Evolutionary conservation across 768 basidiomycete species (phyloP).

Genomic region (Boletus edulis): DNA sequence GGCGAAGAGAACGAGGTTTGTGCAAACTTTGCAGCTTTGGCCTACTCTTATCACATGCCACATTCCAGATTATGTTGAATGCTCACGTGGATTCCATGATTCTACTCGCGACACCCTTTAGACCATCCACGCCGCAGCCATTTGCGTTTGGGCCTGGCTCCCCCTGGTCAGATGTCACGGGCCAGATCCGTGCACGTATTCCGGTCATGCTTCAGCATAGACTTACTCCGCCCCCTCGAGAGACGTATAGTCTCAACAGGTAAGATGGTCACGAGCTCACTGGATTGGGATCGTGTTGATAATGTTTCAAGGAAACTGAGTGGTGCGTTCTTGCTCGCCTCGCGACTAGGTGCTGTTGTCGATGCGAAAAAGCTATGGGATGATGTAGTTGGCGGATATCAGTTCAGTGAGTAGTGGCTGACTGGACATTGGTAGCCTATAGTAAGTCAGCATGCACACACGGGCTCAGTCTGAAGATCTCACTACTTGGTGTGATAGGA

Average conservation of each 20-base stretch:
- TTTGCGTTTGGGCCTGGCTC: conserved; percentile 77
- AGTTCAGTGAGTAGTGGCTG: conserved; percentile 5
- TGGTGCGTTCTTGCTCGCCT: conserved; percentile 76
- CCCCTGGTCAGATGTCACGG: conserved; percentile 68
- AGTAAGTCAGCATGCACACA: no score
- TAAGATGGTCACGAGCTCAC: conserved; percentile 31
- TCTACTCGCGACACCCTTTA: conserved; percentile 87
- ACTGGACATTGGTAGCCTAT: not conserved
- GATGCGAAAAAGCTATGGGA: conserved; percentile 79
- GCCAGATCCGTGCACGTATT: conserved; percentile 74
- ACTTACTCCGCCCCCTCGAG: conserved; percentile 87
- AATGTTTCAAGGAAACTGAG: conserved; percentile 60
- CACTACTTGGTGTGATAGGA: no score
- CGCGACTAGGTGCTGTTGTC: conserved; percentile 69
- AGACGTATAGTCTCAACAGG: conserved; percentile 95
- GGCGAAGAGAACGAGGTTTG: conserved; percentile 80
- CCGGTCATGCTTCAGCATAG: conserved; percentile 88
- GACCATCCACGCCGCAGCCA: conserved; percentile 54
- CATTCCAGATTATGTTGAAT: conserved; percentile 65
- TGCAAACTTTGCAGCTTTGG: not conserved
- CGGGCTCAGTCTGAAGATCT: no score
- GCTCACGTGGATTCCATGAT: conserved; percentile 84
- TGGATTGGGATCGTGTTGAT: not conserved
- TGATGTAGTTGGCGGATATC: conserved; percentile 43
- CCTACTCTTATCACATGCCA: not conserved